Evolutionary conservation across 306 rosid genomes (phyloP), one percentile per base, ranked within the genome.

Genomic region (Alnus glutinosa): DNA sequence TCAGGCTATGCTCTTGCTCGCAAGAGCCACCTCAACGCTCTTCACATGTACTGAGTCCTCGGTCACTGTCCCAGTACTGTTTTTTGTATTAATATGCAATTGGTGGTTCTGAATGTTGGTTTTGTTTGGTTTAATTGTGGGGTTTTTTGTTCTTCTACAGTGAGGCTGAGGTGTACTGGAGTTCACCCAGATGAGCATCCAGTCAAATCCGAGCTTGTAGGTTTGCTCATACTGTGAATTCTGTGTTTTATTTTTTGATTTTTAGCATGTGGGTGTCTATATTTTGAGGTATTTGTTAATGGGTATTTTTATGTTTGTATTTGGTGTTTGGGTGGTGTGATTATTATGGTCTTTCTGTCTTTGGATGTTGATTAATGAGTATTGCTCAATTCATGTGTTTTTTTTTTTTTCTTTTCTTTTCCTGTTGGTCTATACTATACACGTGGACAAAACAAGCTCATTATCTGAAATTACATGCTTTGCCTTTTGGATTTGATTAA

Each of bases 141-240:
- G 37, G 8, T 34, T 59, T n/a, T 54, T 23, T 78, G 11, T 69
- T 79, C 79, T 72, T 82, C 73, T 87, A 13, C 92, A 95, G 98
- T 95, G 91, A 92, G 81, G 79, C 77, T 92, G 87, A 86, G 94
- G 80, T 92, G 98, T 73, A 76, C 54, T 68, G 99, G 99, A 54
- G 87, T 91, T 69, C 74, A 90, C 76, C 96, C 94, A 0, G 92
- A 89, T 80, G 90, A 90, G 49, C 96, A 95, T 81, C 84, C 92
- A 61, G 80, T 93, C 78, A 93, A 86, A 77, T 80, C 98, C 18
- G 99, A 95, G 89, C 89, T 90, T 55, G 98, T 92, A 85, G 76
- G 92, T 88, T 80, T 87, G 55, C 69, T 69, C 1, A 7, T 74
- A 7, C 64, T 64, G 73, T 80, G 87, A 39, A 67, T 79, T 78